phyloP scores from a whole-genome alignment of 2,329 filamentous ascomycete genomes.

The Epichloe sibirici region DNA sequence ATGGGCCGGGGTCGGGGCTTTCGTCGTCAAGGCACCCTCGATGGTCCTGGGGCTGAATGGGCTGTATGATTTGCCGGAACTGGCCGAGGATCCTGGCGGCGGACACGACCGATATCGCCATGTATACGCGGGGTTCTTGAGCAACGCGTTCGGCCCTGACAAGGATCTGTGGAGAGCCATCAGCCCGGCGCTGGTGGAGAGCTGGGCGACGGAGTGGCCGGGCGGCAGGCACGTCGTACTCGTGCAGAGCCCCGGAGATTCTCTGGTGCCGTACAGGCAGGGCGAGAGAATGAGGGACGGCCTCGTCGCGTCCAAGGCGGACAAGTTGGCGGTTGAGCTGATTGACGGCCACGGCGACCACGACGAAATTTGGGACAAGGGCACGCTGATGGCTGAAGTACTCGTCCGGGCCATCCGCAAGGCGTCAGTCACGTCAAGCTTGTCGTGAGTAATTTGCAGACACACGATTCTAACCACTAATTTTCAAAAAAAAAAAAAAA shows the following conservation, averaged over 20 bases:
- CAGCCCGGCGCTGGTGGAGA: conserved; percentile 22
- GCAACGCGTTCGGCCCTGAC: conserved; percentile 33
- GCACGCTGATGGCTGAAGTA: conserved; percentile 1
- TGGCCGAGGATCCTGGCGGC: conserved; percentile 21
- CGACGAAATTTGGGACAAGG: conserved; percentile 2
- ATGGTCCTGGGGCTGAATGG: conserved; percentile 37
- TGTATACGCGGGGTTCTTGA: conserved; percentile 31
- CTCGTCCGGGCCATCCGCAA: not conserved
- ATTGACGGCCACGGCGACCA: conserved; percentile 1
- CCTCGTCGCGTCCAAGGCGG: not conserved
- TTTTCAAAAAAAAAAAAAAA: too few species aligned
- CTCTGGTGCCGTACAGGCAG: conserved; percentile 7
- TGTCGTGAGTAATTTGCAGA: not conserved
- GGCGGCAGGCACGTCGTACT: conserved; percentile 5
- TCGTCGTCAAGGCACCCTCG: conserved; percentile 7
- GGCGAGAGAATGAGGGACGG: conserved; percentile 5
- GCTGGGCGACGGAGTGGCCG: conserved; percentile 7
- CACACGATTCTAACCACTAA: not conserved
- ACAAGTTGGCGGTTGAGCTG: not conserved
- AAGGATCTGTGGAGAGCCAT: conserved; percentile 24
- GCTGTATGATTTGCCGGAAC: conserved; percentile 33
- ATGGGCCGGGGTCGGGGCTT: conserved; percentile 6
- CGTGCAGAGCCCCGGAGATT: conserved; percentile 7
- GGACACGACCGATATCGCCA: conserved; percentile 14
- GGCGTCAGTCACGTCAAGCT: not conserved